Evolutionary conservation across 345 rosid genomes (phyloP).

Genomic region (Salix caprea): DNA sequence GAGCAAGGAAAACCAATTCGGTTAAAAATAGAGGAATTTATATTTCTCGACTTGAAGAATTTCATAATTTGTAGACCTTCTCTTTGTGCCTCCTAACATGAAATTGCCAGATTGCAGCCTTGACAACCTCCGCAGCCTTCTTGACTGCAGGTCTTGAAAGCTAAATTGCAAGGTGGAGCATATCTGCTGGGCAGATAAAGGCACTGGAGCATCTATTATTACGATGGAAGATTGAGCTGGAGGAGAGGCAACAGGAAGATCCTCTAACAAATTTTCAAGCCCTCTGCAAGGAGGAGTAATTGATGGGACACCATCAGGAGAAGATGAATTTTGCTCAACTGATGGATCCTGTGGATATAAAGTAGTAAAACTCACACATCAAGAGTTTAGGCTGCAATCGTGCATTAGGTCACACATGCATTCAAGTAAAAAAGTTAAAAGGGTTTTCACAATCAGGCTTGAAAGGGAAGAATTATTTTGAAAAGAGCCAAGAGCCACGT

Average conservation of each 20-base stretch:
- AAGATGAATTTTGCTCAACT: slow-evolving; percentile 26
- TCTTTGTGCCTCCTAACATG: slow-evolving; percentile 38
- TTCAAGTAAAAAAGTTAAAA: neutral
- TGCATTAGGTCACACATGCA: neutral
- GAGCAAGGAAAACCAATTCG: slow-evolving; percentile 14
- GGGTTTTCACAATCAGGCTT: neutral
- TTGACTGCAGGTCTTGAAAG: slow-evolving; percentile 54
- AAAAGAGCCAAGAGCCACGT: slow-evolving; percentile 15
- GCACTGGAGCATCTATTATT: slow-evolving; percentile 41
- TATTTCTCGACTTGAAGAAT: slow-evolving; percentile 6
- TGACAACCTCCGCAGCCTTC: slow-evolving; percentile 62
- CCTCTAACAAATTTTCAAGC: slow-evolving; percentile 31
- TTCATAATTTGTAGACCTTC: slow-evolving; percentile 32
- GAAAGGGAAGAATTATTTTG: neutral
- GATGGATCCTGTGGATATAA: slow-evolving; percentile 34
- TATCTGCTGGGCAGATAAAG: slow-evolving; percentile 48
- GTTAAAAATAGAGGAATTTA: slow-evolving; percentile 4
- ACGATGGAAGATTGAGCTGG: slow-evolving; percentile 33
- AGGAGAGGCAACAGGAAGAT: slow-evolving; percentile 33
- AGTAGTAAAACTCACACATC: slow-evolving; percentile 16
- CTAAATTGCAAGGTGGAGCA: slow-evolving; percentile 65
- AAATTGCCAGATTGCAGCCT: slow-evolving; percentile 37
- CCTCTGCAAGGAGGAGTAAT: slow-evolving; percentile 29
- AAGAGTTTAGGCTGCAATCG: slow-evolving; percentile 3
- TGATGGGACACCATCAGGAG: slow-evolving; percentile 32